Percentiles rank a stretch among this genome's conserved stretches.
Conservation (phyloP, 2,329 filamentous ascomycete genomes). For the Exophiala sp. region DNA sequence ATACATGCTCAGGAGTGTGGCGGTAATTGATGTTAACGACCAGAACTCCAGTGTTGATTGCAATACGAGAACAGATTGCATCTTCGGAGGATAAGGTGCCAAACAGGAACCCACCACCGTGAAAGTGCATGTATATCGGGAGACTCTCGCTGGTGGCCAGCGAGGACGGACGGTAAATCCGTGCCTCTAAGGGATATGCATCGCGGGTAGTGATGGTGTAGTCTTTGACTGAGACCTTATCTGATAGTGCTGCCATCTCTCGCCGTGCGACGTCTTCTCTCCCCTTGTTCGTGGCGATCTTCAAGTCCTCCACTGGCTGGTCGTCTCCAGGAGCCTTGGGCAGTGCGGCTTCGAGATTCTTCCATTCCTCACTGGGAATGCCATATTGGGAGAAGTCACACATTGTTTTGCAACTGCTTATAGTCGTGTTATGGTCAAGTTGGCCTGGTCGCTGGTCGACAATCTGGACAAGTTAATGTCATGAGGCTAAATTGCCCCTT, state of each 20-base stretch:
- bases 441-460: too few relatives aligned
- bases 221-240: constrained; percentile 36
- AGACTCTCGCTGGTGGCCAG: constrained; percentile 29
- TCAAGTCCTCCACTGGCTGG: constrained; percentile 29
- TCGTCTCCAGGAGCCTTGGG: constrained; percentile 12
- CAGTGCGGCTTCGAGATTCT: constrained; percentile 34
- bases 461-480: too few relatives aligned
- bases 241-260: constrained; percentile 30
- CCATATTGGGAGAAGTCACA: constrained; percentile 42
- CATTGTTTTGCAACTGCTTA: constrained; percentile 23
- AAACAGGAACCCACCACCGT: constrained; percentile 57
- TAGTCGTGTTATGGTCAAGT: too few relatives aligned
- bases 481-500: too few relatives aligned
- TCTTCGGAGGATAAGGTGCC: constrained; percentile 55
- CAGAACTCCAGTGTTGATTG: constrained; percentile 30
- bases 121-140: constrained; percentile 52
- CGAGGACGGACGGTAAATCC: constrained; percentile 44
- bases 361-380: constrained; percentile 44
- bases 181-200: constrained; percentile 42
- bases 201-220: constrained; percentile 45
- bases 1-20: constrained; percentile 54
- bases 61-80: constrained; percentile 48
- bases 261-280: constrained; percentile 35
- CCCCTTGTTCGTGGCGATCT: constrained; percentile 30
- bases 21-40: constrained; percentile 59